Conservation (phyloP, 2,329 filamentous ascomycete species). For the Fusarium sp. region DNA sequence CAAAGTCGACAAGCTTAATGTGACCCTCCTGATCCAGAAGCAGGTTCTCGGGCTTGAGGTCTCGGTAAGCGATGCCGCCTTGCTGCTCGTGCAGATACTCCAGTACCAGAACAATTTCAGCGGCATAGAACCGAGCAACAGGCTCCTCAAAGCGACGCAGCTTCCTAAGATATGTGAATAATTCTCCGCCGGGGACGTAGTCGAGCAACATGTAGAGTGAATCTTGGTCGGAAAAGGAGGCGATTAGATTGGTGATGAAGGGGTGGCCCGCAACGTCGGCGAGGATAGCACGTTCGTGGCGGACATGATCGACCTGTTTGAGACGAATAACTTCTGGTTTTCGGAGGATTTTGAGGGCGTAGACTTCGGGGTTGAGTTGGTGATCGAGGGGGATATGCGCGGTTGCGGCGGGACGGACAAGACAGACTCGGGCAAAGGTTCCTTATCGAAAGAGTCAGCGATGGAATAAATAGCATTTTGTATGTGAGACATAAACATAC, state of each 20-base stretch:
- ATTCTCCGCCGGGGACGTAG: constrained; percentile 85
- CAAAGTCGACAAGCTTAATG: constrained; percentile 87
- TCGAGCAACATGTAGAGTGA: constrained; percentile 87
- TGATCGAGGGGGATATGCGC: constrained; percentile 55
- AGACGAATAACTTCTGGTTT: constrained; percentile 81
- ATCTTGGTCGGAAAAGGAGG: constrained; percentile 83
- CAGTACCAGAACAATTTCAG: constrained; percentile 84
- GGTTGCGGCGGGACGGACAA: constrained; percentile 74
- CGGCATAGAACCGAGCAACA: constrained; percentile 84
- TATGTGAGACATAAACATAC: constrained; percentile 56
- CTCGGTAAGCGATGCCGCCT: constrained; percentile 82
- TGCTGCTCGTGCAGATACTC: constrained; percentile 85
- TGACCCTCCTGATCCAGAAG: constrained; percentile 82
- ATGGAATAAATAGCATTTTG: not conserved
- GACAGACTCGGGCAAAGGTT: constrained; percentile 85
- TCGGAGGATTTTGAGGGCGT: constrained; percentile 83
- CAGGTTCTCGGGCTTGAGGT: constrained; percentile 86
- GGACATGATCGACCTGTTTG: constrained; percentile 89
- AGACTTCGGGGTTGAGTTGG: constrained; percentile 66
- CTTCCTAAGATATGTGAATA: constrained; percentile 85
- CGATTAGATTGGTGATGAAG: constrained; percentile 83
- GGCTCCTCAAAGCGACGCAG: constrained; percentile 83
- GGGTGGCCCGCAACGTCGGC: constrained; percentile 83
- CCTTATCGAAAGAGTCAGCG: constrained; percentile 57
- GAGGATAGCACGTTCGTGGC: constrained; percentile 84